Base-by-base conservation (phyloP, 177 flowering plant species). In the Vitis hybrid region DNA sequence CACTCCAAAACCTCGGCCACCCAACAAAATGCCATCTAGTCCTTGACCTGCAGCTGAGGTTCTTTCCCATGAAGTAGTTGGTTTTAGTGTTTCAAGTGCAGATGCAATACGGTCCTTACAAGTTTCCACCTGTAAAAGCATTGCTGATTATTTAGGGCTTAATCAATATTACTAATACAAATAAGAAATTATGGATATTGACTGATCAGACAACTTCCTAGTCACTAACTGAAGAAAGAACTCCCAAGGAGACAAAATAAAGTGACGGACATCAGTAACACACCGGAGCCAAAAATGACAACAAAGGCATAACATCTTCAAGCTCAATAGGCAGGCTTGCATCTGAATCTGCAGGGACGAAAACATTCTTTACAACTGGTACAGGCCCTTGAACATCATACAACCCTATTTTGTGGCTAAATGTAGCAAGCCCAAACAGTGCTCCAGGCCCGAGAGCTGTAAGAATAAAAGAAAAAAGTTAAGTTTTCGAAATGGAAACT, bases 361-460 rank as follows among this genome's bases (percentile, higher is more conserved):
- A 93, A 58, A 92, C 84, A 79, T 93, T 93, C 85, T 96, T 96
- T 48, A 93, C 97, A 71, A 93, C 85, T 64, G 98, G 97, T 70
- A 96, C 80, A 71, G 99, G 97, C 21, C 99, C 99, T 84, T 96
- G 99, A 72, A 93, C 95, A 82, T 96, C 98, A 84, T 93, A 96
- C 63, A 96, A 76, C 35, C 98, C 99, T 69, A 93, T 65, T 82
- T 93, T 96, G 80, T 94, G 97, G 89, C 99, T 91, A 79, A 96
- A 96, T 40, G 94, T 93, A 74, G 91, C 93, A 75, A 96, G 93
- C n/a, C 99, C 99, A 81, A 95, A 95, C 60, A 96, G 78, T 12
- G 99, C 79, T 64, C 99, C 98, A 51, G 97, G 94, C 50, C 77
- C 87, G 68, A 96, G 92, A 86, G 95, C 99, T 93, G 88, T 67